Percentiles rank a stretch among this genome's conserved stretches.
Conservation (phyloP, 192 early-diverging fungal genomes). For the Coemansia sp. region DNA sequence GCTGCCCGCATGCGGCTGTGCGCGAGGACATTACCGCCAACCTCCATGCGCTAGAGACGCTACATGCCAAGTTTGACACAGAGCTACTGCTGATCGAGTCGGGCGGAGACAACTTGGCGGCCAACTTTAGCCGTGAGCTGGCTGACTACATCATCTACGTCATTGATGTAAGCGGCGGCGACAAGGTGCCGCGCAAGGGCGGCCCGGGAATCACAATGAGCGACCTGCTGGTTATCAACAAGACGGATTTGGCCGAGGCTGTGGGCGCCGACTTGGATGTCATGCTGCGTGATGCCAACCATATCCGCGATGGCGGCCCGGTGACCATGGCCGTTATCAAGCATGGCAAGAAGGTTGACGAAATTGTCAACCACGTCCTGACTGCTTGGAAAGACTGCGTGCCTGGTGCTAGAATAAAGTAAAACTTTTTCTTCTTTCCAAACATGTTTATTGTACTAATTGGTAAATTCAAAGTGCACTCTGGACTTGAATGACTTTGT, state of each 20-base stretch:
- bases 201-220: conserved; percentile 97
- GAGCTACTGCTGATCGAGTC: conserved; percentile 87
- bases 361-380: conserved; percentile 76
- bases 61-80: conserved; percentile 82
- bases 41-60: conserved; percentile 79
- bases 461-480: conserved; percentile 28
- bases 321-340: conserved; percentile 92
- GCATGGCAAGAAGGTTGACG: conserved; percentile 80
- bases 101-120: conserved; percentile 92
- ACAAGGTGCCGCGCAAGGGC: conserved; percentile 96
- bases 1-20: conserved; percentile 93
- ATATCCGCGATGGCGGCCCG: conserved; percentile 86
- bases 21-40: conserved; percentile 97
- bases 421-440: conserved; percentile 1
- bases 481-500: background rate
- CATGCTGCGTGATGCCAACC: conserved; percentile 84
- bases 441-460: conserved; percentile 49
- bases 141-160: conserved; percentile 97
- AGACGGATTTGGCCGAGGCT: conserved; percentile 87
- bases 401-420: conserved; percentile 46
- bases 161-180: conserved; percentile 95
- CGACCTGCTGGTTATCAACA: conserved; percentile 93
- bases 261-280: conserved; percentile 90
- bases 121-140: conserved; percentile 72
- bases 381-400: conserved; percentile 52